A percentile compares a stretch with the other conserved stretches of the same genome.
Evolutionary conservation across 2,329 filamentous ascomycete species (phyloP).

Genomic region (Aspergillus sp.): DNA sequence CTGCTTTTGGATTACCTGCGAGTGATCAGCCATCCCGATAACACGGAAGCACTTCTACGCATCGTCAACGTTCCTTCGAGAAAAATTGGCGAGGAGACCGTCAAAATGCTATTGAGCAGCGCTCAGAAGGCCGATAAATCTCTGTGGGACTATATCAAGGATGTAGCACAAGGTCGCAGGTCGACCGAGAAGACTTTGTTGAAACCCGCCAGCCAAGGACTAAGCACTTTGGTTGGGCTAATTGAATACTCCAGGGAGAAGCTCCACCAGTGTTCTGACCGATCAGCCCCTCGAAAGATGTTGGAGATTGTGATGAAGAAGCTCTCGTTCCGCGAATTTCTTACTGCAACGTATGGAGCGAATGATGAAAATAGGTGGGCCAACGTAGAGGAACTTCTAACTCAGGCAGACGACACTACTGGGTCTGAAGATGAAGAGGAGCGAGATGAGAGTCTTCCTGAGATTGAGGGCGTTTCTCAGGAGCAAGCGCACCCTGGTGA

Average conservation of each 20-base stretch:
- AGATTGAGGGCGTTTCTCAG: conserved; percentile 71
- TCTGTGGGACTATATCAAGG: conserved; percentile 73
- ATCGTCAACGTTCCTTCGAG: conserved; percentile 83
- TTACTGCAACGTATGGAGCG: conserved; percentile 69
- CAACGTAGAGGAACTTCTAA: conserved; percentile 86
- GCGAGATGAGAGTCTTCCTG: conserved; percentile 56
- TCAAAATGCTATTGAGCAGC: conserved; percentile 72
- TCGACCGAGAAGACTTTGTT: conserved; percentile 56
- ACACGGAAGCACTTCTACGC: conserved; percentile 80
- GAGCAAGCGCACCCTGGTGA: conserved; percentile 49
- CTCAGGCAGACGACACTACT: conserved; percentile 71
- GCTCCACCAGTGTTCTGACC: conserved; percentile 46
- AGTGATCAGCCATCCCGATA: conserved; percentile 78
- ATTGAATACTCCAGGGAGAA: conserved; percentile 59
- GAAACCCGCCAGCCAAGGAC: conserved; percentile 55
- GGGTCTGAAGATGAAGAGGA: conserved; percentile 54
- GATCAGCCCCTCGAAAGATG: conserved; percentile 45
- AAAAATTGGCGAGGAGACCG: conserved; percentile 75
- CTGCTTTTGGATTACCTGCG: conserved; percentile 83
- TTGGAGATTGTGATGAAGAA: conserved; percentile 62
- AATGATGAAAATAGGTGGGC: conserved; percentile 79
- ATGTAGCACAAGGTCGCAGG: conserved; percentile 53
- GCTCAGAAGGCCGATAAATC: conserved; percentile 68
- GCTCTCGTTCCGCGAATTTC: conserved; percentile 70
- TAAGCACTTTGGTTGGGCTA: conserved; percentile 59